phyloP scores from a whole-genome alignment of 768 basidiomycete genomes.

The Mycena pura region DNA sequence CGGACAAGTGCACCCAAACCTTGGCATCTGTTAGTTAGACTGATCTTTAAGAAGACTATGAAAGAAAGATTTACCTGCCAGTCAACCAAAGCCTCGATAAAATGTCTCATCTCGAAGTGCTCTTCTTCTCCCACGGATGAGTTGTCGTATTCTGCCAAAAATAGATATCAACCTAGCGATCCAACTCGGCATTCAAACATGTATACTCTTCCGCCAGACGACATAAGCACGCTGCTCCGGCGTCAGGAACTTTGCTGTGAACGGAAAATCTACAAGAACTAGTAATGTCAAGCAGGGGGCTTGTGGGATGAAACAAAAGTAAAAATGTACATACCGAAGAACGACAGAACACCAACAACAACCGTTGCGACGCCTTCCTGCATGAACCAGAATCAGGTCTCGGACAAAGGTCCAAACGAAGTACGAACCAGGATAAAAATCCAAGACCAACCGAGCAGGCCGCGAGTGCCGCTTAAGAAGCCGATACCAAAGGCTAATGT shows the following conservation, averaged over 20 bases:
- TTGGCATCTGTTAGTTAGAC: constrained; percentile 16
- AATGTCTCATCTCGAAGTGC: constrained; percentile 58
- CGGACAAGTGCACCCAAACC: constrained; percentile 62
- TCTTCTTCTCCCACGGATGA: constrained; percentile 69
- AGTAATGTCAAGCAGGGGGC: too few relatives aligned
- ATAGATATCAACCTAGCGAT: not conserved
- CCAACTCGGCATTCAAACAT: not conserved
- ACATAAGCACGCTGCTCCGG: constrained; percentile 64
- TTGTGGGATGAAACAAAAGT: too few relatives aligned
- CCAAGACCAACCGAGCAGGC: constrained; percentile 71
- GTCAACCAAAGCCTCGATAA: constrained; percentile 60
- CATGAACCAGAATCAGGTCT: not conserved
- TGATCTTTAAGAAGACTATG: not conserved
- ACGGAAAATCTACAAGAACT: constrained; percentile 71
- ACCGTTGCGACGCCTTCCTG: constrained; percentile 71
- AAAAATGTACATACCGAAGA: constrained; percentile 47
- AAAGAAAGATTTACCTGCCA: constrained; percentile 59
- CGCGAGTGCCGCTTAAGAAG: constrained; percentile 54
- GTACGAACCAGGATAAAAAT: constrained; percentile 48
- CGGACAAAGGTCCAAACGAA: not conserved
- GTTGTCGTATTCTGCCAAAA: constrained; percentile 55
- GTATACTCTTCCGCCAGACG: constrained; percentile 61
- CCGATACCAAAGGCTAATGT: constrained; percentile 62
- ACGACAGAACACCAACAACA: constrained; percentile 58
- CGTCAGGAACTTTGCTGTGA: constrained; percentile 65